These are phyloP conservation scores for Cercophora samala DNA, from an alignment of 495 filamentous ascomycete species.

Conservation along the genomic window DNA sequence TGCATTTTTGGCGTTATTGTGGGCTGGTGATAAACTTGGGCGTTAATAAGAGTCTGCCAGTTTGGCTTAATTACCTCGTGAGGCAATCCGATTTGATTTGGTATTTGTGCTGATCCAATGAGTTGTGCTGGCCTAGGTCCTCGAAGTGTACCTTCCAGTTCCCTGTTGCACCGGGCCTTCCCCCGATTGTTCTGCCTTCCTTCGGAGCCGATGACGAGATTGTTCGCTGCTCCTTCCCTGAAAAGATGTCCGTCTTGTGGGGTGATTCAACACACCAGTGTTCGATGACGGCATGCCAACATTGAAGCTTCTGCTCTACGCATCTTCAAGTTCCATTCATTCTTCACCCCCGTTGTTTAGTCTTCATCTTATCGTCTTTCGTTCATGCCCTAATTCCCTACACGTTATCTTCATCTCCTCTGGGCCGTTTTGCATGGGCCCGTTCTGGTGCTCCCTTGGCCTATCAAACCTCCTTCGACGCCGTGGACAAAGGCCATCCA, in stretches of 20 bases:
- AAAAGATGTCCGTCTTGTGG: not conserved
- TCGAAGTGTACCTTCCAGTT: not conserved
- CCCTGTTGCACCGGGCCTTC: not conserved
- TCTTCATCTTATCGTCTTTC: not conserved
- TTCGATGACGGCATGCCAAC: not conserved
- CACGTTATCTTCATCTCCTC: not conserved
- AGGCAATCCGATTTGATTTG: not conserved
- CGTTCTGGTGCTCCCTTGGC: not conserved
- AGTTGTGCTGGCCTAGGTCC: not conserved
- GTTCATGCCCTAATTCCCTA: constrained; percentile 7
- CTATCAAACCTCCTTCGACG: not conserved
- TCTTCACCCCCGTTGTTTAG: not conserved
- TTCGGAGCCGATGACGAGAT: not conserved
- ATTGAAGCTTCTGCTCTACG: not conserved
- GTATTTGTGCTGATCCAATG: not conserved
- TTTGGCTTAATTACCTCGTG: not conserved
- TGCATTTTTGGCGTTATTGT: not conserved
- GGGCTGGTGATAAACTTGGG: not conserved
- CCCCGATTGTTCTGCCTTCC: not conserved
- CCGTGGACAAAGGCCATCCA: not conserved
- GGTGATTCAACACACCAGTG: not conserved
- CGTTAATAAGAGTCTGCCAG: not conserved
- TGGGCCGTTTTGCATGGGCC: constrained; percentile 2
- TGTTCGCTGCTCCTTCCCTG: not conserved
- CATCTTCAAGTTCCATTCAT: not conserved